Evolutionary conservation across 2,329 filamentous ascomycete species (phyloP).

Genomic region (Pseudogymnoascus sp.): DNA sequence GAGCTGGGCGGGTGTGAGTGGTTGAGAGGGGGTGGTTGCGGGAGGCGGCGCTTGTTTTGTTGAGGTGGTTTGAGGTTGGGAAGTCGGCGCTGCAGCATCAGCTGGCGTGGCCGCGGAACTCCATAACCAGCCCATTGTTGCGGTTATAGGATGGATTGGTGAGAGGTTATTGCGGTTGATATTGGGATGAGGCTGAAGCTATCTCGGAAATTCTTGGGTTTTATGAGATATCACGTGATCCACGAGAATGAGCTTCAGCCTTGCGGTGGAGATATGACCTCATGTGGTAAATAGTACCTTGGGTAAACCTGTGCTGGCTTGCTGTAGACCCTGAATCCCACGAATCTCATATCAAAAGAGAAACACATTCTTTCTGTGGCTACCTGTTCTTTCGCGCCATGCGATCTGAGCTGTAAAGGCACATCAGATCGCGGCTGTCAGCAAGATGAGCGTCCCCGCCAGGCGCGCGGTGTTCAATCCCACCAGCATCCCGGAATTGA

Average conservation of each 20-base stretch:
- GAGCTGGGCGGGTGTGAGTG: constrained; percentile 26
- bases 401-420: constrained; percentile 3
- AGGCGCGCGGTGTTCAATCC: constrained; percentile 31
- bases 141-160: constrained; percentile 7
- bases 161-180: neutral
- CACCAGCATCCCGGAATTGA: constrained; percentile 31
- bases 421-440: neutral
- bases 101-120: constrained; percentile 21
- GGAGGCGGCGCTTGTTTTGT: constrained; percentile 19
- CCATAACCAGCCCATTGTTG: constrained; percentile 59
- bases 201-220: constrained; percentile 9
- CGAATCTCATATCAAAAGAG: neutral
- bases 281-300: neutral
- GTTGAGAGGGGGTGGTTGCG: constrained; percentile 17
- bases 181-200: constrained; percentile 16
- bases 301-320: neutral
- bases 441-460: constrained; percentile 19
- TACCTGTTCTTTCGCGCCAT: neutral
- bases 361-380: neutral
- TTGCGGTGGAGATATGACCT: constrained; percentile 3
- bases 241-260: neutral
- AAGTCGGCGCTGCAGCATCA: constrained; percentile 20
- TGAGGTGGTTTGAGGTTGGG: constrained; percentile 17
- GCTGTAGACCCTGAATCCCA: neutral
- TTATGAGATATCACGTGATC: neutral